Base-by-base conservation (phyloP, 768 basidiomycete genomes). In the Leucosporidium scottii region DNA sequence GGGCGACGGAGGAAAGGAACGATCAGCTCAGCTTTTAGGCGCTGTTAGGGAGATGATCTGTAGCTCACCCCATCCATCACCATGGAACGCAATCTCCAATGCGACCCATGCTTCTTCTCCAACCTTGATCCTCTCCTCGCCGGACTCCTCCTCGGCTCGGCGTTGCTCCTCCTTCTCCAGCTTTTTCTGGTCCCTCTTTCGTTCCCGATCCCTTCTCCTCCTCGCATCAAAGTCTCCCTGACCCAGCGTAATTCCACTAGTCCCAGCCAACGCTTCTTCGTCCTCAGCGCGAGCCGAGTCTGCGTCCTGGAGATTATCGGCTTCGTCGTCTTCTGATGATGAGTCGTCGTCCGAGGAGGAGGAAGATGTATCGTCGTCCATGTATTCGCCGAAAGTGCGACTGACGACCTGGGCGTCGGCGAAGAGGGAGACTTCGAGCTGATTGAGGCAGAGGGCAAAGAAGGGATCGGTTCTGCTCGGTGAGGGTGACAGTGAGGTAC, bases 21-120 rank as follows among this genome's bases (percentile, higher is more conserved):
- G 27, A 50, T 51, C 50, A 51, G 50, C 50, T 51, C 50, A 8
- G 21, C 8, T 1, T 3, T 51, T n/a, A 3, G 23, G 9, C 6
- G 15, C 15, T n/a, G 8, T 21, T 23, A 3, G 9, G 50, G 3
- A 51, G 23, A 7, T 3, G 50, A 9, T 8, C 3, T 57, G 58
- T 50, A 61, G 79, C 82, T 61, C 65, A 87, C 88, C 87, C 49
- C 86, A 80, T 66, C 83, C 82, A 75, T 89, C 85, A 31, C 83
- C 86, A 77, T 89, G 88, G 0, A 87, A 87, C 77, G 90, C 88
- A 62, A 91, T 86, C 78, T 90, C 88, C 36, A 91, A 81, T 27
- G 89, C 89, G 71, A 82, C 85, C 89, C 89, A 91, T 67, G 82
- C 82, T 67, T 89, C 87, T 68, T 83, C 84, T 1, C 87, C 87